Evolutionary conservation across 371 early-diverging fungal species (phyloP).

Genomic region (Dinochytrium kinnereticum): DNA sequence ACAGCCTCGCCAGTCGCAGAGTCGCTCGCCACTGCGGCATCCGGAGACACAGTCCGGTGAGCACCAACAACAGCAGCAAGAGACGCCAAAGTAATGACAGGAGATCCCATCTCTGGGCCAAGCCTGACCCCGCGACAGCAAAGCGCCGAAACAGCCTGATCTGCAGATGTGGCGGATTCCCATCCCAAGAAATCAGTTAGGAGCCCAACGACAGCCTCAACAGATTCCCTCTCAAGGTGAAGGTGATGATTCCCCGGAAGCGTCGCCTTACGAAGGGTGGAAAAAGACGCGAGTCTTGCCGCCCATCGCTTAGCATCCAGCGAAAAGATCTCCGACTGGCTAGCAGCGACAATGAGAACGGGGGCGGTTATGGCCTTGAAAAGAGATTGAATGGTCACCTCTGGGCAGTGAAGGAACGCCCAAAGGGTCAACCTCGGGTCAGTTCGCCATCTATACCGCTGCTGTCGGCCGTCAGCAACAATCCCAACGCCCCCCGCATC

Average conservation of each 20-base stretch:
- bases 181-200: conserved; percentile 27
- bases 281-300: conserved; percentile 24
- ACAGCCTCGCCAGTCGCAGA: neutral
- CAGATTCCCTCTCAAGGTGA: conserved; percentile 38
- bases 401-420: conserved; percentile 35
- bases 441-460: conserved; percentile 25
- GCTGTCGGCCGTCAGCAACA: neutral
- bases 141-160: neutral
- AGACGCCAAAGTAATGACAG: neutral
- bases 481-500: neutral
- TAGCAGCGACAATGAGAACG: conserved; percentile 28
- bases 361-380: conserved; percentile 26
- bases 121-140: neutral
- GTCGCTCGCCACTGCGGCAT: neutral
- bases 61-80: neutral
- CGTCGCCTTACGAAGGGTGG: conserved; percentile 20
- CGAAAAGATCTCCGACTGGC: conserved; percentile 19
- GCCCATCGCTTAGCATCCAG: conserved; percentile 15
- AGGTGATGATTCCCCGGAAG: conserved; percentile 36
- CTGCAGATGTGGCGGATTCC: neutral
- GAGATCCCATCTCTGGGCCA: conserved; percentile 11
- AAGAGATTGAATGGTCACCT: conserved; percentile 24
- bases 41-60: neutral
- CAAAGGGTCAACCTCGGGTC: conserved; percentile 38
- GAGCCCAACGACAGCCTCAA: conserved; percentile 23